Evolutionary conservation across 2,329 filamentous ascomycete genomes (phyloP), one percentile per base, ranked within the genome.

Genomic region (Colletotrichum chlorophyti): DNA sequence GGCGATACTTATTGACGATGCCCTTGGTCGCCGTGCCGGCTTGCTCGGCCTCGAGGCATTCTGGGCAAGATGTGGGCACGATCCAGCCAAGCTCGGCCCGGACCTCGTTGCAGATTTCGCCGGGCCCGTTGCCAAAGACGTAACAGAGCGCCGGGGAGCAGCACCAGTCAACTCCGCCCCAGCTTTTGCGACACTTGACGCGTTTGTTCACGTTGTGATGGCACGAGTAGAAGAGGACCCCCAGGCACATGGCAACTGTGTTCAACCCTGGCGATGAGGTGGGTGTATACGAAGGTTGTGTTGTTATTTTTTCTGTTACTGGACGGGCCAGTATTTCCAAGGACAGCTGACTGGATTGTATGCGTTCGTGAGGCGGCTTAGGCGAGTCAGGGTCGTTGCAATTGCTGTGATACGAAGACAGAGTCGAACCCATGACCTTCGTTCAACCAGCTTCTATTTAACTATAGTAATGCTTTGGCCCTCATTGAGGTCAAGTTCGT

Each of bases 211-310:
- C 23, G 23, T 41, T 43, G 38, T 64, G 58, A 19, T 42, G 32
- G 26, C 58, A 58, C 4, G 57, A 15, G 14, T 58, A 49, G 7
- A 38, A 46, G 4, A 41, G 23, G 15, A 24, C 42, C 15, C 58
- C 40, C 48, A 58, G 26, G 26, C 62, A 64, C 62, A 64, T 64
- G 8, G 19, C 35, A n/a, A 14, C 9, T 24, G 9, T 12, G n/a
- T n/a, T n/a, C n/a, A n/a, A n/a, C n/a, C n/a, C n/a, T n/a, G n/a
- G n/a, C n/a, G n/a, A n/a, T n/a, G n/a, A n/a, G n/a, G n/a, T n/a
- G n/a, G n/a, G n/a, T n/a, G n/a, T n/a, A n/a, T n/a, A n/a, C n/a
- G n/a, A n/a, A 11, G 37, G 14, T 34, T n/a, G 14, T 17, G 19
- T 15, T 49, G 7, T 6, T 29, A 6, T n/a, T 1, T 2, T 21